Conservation (phyloP, 2,329 filamentous ascomycete species). For the Tolypocladium cylindrosporum region DNA sequence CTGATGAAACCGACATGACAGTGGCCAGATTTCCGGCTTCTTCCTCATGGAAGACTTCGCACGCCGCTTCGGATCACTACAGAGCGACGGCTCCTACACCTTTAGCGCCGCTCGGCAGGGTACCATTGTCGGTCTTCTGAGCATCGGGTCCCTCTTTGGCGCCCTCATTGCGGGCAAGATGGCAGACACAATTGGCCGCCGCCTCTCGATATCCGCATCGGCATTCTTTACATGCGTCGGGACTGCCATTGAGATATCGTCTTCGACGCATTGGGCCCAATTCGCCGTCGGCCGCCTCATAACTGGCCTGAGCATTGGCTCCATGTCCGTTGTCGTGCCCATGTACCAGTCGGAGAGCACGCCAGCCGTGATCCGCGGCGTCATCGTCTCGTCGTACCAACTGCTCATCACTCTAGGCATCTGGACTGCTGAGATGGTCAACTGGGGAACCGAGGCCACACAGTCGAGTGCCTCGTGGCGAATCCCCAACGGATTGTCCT, state of each 20-base stretch:
- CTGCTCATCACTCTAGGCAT: constrained; percentile 62
- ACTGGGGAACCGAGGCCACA: constrained; percentile 47
- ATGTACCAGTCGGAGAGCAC: constrained; percentile 62
- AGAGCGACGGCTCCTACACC: constrained; percentile 24
- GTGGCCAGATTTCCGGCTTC: constrained; percentile 52
- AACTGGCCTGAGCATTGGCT: constrained; percentile 57
- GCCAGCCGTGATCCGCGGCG: constrained; percentile 53
- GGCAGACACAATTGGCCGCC: constrained; percentile 51
- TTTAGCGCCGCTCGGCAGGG: constrained; percentile 53
- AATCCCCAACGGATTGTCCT: constrained; percentile 48
- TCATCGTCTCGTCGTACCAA: constrained; percentile 56
- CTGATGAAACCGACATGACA: constrained; percentile 11
- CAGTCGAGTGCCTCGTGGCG: constrained; percentile 46
- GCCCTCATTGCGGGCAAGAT: constrained; percentile 49
- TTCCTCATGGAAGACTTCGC: constrained; percentile 49
- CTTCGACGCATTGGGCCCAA: constrained; percentile 47
- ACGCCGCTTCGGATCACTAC: constrained; percentile 38
- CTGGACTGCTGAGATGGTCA: constrained; percentile 46
- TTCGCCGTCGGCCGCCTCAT: constrained; percentile 55
- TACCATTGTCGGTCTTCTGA: constrained; percentile 51
- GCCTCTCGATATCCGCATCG: constrained; percentile 50
- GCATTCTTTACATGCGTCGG: constrained; percentile 55
- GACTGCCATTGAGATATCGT: constrained; percentile 53
- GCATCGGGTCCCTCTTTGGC: constrained; percentile 49
- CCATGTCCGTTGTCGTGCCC: constrained; percentile 52